phyloP scores from a whole-genome alignment of 2,329 filamentous ascomycete genomes.

The Neocucurbitaria cava region DNA sequence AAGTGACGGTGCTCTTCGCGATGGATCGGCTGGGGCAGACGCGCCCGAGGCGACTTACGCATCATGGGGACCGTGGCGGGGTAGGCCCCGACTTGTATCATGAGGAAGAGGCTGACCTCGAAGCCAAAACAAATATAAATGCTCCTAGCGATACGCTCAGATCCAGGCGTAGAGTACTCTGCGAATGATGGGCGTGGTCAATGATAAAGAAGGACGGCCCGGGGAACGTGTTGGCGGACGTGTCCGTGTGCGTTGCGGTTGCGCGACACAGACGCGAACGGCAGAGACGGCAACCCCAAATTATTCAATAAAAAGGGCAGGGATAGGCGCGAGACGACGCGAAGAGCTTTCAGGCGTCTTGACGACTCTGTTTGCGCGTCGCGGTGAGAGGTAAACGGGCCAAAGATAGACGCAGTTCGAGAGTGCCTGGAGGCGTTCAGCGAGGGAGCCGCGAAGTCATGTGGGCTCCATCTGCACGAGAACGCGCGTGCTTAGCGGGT shows the following conservation, averaged over 20 bases:
- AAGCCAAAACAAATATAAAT: slow-evolving; percentile 3
- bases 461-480: slow-evolving; percentile 5
- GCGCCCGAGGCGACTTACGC: slow-evolving; percentile 24
- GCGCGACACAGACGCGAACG: slow-evolving; percentile 28
- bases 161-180: not conserved
- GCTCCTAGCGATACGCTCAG: not conserved
- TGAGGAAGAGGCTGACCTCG: slow-evolving; percentile 1
- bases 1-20: slow-evolving; percentile 19
- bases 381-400: slow-evolving; percentile 15
- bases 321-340: slow-evolving; percentile 8
- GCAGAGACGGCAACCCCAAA: slow-evolving; percentile 6
- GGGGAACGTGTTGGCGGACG: slow-evolving; percentile 11
- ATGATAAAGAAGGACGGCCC: slow-evolving; percentile 4
- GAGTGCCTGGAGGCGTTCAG: slow-evolving; percentile 16
- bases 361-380: slow-evolving; percentile 24
- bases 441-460: slow-evolving; percentile 27
- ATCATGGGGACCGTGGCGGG: slow-evolving; percentile 21
- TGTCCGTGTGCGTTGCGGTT: not conserved
- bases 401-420: slow-evolving; percentile 14
- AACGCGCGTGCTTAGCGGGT: slow-evolving; percentile 30
- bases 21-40: slow-evolving; percentile 15
- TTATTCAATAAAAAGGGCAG: slow-evolving; percentile 4
- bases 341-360: slow-evolving; percentile 10
- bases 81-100: slow-evolving; percentile 20
- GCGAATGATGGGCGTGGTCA: slow-evolving; percentile 5